Conservation (phyloP, 2,329 filamentous ascomycete species). For the Trichoderma breve region DNA sequence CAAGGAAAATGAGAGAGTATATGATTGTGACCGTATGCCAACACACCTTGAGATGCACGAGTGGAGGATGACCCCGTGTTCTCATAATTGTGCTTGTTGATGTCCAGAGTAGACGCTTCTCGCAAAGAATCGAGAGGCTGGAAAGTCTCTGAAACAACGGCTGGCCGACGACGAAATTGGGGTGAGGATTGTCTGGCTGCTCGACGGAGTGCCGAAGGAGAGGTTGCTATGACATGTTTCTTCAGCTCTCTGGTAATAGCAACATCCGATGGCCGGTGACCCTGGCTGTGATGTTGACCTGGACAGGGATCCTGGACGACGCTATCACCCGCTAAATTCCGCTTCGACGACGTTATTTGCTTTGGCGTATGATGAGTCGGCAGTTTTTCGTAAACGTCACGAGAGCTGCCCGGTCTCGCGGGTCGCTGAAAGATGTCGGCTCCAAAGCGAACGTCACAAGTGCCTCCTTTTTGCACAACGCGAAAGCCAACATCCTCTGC, state of each 20-base stretch:
- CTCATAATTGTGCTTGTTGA: conserved; percentile 4
- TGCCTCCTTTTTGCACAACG: conserved; percentile 18
- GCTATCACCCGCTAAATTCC: conserved; percentile 15
- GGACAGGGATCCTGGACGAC: conserved; percentile 24
- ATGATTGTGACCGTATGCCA: not conserved
- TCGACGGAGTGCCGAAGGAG: conserved; percentile 19
- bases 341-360: conserved; percentile 13
- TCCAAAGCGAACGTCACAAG: not conserved
- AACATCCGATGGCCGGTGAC: conserved; percentile 8
- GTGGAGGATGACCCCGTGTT: not conserved
- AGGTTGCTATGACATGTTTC: conserved; percentile 19
- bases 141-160: conserved; percentile 34
- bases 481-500: conserved; percentile 15
- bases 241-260: not conserved
- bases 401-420: conserved; percentile 9
- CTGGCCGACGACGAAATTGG: conserved; percentile 30
- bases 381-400: conserved; percentile 31
- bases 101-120: conserved; percentile 28
- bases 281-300: conserved; percentile 19
- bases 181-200: conserved; percentile 24
- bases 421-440: not conserved
- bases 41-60: conserved; percentile 17
- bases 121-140: conserved; percentile 35
- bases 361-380: conserved; percentile 28
- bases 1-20: not conserved